Evolutionary conservation across 2,329 filamentous ascomycete genomes (phyloP).

Genomic region (Malbranchea zuffiana): DNA sequence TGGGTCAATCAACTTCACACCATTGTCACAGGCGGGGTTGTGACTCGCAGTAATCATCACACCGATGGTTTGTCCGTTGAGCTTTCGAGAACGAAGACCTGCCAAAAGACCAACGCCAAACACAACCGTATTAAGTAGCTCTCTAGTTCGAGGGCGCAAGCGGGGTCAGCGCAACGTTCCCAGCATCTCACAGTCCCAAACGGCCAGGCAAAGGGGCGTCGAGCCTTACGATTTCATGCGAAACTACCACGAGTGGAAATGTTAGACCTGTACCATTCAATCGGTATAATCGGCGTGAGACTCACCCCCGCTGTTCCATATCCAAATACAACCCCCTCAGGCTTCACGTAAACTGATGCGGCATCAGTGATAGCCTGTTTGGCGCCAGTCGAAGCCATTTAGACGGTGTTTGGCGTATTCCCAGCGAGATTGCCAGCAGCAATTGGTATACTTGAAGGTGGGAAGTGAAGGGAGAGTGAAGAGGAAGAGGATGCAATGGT

Average conservation of each 20-base stretch:
- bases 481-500: not conserved
- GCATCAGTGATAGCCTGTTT: slow-evolving; percentile 38
- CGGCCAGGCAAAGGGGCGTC: slow-evolving; percentile 14
- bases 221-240: slow-evolving; percentile 55
- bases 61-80: slow-evolving; percentile 82
- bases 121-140: slow-evolving; percentile 80
- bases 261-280: slow-evolving; percentile 1
- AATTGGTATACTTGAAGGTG: not conserved
- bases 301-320: slow-evolving; percentile 54
- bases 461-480: not conserved
- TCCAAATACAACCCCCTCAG: slow-evolving; percentile 41
- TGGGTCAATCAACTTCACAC: slow-evolving; percentile 91
- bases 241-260: slow-evolving; percentile 39
- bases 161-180: slow-evolving; percentile 24
- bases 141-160: slow-evolving; percentile 33
- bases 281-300: slow-evolving; percentile 15
- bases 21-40: slow-evolving; percentile 82
- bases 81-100: slow-evolving; percentile 76
- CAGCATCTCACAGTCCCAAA: slow-evolving; percentile 17
- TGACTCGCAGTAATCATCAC: slow-evolving; percentile 95
- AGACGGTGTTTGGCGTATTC: slow-evolving; percentile 14
- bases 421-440: not conserved
- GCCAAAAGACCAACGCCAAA: slow-evolving; percentile 87
- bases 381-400: slow-evolving; percentile 34
- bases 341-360: slow-evolving; percentile 40